Percentiles rank a stretch among this genome's conserved stretches.
phyloP scores from a whole-genome alignment of 805 yeast genomes.

The Hanseniaspora nectarophila region DNA sequence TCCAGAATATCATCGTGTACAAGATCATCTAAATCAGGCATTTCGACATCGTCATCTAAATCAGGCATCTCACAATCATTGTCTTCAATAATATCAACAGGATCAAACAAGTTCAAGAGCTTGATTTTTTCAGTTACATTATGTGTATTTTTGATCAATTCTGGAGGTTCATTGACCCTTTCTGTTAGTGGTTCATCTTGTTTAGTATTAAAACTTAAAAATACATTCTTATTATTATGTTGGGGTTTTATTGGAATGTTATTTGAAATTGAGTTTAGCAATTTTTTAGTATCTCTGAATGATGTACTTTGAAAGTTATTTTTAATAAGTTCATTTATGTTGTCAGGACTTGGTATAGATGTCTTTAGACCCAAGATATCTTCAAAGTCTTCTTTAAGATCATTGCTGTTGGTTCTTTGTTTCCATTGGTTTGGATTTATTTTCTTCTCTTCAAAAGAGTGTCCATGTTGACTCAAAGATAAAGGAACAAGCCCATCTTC shows the following conservation, averaged over 20 bases:
- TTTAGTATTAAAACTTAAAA: not conserved
- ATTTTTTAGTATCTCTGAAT: constrained; percentile 1
- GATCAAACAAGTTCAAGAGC: not conserved
- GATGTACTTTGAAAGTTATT: not conserved
- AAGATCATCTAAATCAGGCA: not conserved
- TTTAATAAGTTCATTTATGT: not conserved
- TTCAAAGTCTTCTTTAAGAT: constrained; percentile 6
- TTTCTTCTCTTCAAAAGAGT: not conserved
- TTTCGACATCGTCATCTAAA: not conserved
- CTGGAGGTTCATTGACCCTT: not conserved
- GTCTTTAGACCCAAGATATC: not conserved
- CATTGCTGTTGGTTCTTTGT: constrained; percentile 1
- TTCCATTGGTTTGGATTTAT: constrained; percentile 2
- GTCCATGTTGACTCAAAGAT: not conserved
- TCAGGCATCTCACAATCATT: no score
- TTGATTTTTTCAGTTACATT: constrained; percentile 9
- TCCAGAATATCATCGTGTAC: not conserved
- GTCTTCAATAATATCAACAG: not conserved
- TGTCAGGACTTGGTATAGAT: not conserved
- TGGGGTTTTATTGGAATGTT: not conserved
- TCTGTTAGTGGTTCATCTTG: not conserved
- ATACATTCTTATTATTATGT: not conserved
- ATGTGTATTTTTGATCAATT: not conserved
- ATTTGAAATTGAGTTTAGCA: not conserved
- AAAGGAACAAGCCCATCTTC: not conserved